phyloP scores from a whole-genome alignment of 2,329 filamentous ascomycete species.

The Aureobasidium uvarum region DNA sequence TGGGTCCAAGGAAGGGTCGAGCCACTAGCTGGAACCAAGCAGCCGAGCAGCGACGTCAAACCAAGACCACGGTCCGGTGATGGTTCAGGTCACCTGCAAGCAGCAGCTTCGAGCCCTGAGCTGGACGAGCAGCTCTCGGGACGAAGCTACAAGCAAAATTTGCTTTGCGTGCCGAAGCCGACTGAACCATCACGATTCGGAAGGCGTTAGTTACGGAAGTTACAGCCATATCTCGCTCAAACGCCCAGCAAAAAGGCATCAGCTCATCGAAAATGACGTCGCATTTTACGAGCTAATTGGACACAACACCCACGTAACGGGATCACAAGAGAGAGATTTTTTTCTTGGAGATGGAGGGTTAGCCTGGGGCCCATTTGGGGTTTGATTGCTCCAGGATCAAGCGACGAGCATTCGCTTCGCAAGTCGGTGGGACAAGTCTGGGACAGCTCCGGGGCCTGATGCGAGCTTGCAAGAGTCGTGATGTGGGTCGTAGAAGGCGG shows the following conservation, averaged over 20 bases:
- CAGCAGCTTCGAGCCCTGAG: slow-evolving; percentile 14
- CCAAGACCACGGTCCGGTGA: slow-evolving; percentile 17
- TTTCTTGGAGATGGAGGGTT: slow-evolving; percentile 19
- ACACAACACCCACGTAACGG: background rate
- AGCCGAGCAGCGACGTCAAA: slow-evolving; percentile 27
- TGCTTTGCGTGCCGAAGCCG: slow-evolving; percentile 21
- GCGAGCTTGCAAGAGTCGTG: background rate
- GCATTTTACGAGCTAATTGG: background rate
- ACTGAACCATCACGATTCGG: slow-evolving; percentile 2
- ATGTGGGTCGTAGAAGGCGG: slow-evolving; percentile 22
- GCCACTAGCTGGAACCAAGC: slow-evolving; percentile 5
- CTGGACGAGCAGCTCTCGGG: background rate
- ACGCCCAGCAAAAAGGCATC: slow-evolving; percentile 14
- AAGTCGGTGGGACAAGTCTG: slow-evolving; percentile 17
- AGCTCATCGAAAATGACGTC: slow-evolving; percentile 15
- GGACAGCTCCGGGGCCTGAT: slow-evolving; percentile 21
- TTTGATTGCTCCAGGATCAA: slow-evolving; percentile 25
- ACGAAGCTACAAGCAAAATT: slow-evolving; percentile 1
- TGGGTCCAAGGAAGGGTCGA: slow-evolving; percentile 22
- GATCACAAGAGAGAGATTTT: slow-evolving; percentile 17
- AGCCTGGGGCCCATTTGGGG: slow-evolving; percentile 22
- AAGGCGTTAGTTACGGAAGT: background rate
- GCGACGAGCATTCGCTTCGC: slow-evolving; percentile 5
- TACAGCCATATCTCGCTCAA: slow-evolving; percentile 12
- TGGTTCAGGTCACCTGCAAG: slow-evolving; percentile 19